Base-by-base conservation (phyloP, 192 early-diverging fungal species). In the Nowakowskiella sp. region DNA sequence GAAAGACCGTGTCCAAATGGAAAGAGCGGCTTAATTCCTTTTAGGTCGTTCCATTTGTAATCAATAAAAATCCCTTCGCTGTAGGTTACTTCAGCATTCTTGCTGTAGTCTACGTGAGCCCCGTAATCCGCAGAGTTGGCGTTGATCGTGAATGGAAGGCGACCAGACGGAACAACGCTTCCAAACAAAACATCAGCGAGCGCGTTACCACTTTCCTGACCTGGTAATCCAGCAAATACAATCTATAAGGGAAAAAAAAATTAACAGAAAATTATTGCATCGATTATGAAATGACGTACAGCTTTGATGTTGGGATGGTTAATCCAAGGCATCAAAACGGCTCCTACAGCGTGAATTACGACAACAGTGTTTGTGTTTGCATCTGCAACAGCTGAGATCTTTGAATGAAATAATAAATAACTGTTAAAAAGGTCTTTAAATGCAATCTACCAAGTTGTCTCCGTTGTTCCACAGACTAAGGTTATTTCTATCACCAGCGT, bases 141-240 rank as follows among this genome's bases (percentile, higher is more conserved):
- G 25, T 30, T 60, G 58, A 85, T 77, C 23, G 79, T 84, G 57
- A 84, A 84, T 21, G 83, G 83, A 10, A 85, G 66, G 19, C 77
- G 58, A 22, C 80, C 81, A 31, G 74, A 76, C 6, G 83, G 83
- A 50, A 81, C 82, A 42, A 84, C 71, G 36, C 72, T 57, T 22
- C 83, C 81, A 55, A 83, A 85, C 2, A 85, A 39, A 13, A 78
- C 64, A 55, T 83, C 80, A n/a, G 78, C 72, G 24, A 81, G 43
- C 9, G 79, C 50, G 21, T 78, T 62, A 22, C 79, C 79, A 26
- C 70, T 67, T 52, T 83, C 79, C 58, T 81, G 76, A 27, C 79
- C 79, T 25, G 78, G 78, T n/a, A 82, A 47, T 32, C 65, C 48
- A 25, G 78, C 63, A 29, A 57, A 75, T 27, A 80, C 66, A 23